These are phyloP conservation scores for Aspergillus fumigatus DNA, from an alignment of 2,329 filamentous ascomycete genomes.

Conservation along the genomic window DNA sequence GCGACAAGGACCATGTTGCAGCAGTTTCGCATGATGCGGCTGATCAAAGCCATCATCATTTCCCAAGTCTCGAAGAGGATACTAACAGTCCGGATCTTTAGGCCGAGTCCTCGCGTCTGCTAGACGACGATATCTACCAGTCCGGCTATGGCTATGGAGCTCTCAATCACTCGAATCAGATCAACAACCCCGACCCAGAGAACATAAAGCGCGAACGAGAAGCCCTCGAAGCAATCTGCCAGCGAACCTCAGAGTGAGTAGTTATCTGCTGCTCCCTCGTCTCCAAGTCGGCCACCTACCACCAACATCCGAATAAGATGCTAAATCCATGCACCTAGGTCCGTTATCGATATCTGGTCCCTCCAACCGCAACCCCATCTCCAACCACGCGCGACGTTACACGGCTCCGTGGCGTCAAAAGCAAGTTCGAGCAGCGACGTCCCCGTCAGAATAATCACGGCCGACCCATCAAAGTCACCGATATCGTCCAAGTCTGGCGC, in stretches of 20 bases:
- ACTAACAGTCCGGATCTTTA: slow-evolving; percentile 12
- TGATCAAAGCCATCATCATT: slow-evolving; percentile 6
- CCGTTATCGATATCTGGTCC: slow-evolving; percentile 44
- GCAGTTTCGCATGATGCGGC: slow-evolving; percentile 2
- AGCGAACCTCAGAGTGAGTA: slow-evolving; percentile 44
- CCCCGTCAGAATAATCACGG: slow-evolving; percentile 15
- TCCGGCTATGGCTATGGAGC: slow-evolving; percentile 41
- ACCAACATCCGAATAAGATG: background rate
- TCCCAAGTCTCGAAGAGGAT: background rate
- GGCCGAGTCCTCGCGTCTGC: slow-evolving; percentile 42
- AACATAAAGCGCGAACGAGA: slow-evolving; percentile 42
- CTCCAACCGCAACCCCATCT: slow-evolving; percentile 40
- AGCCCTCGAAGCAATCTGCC: slow-evolving; percentile 44
- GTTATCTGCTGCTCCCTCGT: background rate
- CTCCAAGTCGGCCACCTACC: background rate
- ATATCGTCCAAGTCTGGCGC: slow-evolving; percentile 11
- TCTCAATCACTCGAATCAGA: slow-evolving; percentile 33
- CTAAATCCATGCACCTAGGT: slow-evolving; percentile 22
- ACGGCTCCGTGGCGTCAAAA: slow-evolving; percentile 24
- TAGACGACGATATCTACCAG: slow-evolving; percentile 44
- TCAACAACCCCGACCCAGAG: slow-evolving; percentile 39
- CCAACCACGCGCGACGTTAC: slow-evolving; percentile 34
- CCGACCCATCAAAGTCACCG: slow-evolving; percentile 10
- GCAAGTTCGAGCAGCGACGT: slow-evolving; percentile 13
- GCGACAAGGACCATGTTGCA: slow-evolving; percentile 6